Evolutionary conservation across 225 moss, liverwort and hornwort species (phyloP).

Genomic region (Bryoerythrophyllum caledonicum): DNA sequence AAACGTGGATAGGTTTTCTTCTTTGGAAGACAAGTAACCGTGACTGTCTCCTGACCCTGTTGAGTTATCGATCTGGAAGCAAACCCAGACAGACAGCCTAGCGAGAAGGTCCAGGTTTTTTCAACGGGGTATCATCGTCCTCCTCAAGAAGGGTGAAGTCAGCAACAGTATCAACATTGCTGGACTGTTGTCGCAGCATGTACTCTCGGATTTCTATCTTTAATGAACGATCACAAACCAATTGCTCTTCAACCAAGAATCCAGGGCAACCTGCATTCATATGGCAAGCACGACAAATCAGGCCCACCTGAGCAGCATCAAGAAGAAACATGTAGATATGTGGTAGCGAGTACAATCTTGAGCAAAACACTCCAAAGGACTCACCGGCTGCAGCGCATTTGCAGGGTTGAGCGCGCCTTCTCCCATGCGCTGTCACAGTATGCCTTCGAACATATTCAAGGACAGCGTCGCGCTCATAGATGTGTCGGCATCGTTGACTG

Average conservation of each 20-base stretch:
- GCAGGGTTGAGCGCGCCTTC: slow-evolving; percentile 36
- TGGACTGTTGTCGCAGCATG: slow-evolving; percentile 48
- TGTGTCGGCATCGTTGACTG: slow-evolving; percentile 53
- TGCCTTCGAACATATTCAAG: slow-evolving; percentile 29
- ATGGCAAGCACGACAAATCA: slow-evolving; percentile 10
- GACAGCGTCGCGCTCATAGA: slow-evolving; percentile 50
- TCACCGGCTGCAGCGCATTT: slow-evolving; percentile 59
- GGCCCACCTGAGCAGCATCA: neutral
- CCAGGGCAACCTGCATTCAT: slow-evolving; percentile 47
- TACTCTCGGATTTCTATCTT: slow-evolving; percentile 54
- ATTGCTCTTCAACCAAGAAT: slow-evolving; percentile 38
- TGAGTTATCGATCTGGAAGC: neutral
- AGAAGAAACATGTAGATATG: neutral
- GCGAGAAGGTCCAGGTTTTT: slow-evolving; percentile 8
- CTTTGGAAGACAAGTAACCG: neutral
- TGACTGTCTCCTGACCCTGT: neutral
- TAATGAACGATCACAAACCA: slow-evolving; percentile 48
- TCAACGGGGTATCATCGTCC: slow-evolving; percentile 49
- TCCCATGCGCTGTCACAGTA: slow-evolving; percentile 4
- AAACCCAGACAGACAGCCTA: neutral
- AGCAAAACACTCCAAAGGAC: slow-evolving; percentile 7
- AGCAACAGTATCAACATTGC: slow-evolving; percentile 50
- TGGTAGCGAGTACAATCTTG: neutral
- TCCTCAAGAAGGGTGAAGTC: slow-evolving; percentile 57
- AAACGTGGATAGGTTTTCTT: neutral